phyloP scores from a whole-genome alignment of 352 stramenopile genomes.

The Achlya hypogyna region DNA sequence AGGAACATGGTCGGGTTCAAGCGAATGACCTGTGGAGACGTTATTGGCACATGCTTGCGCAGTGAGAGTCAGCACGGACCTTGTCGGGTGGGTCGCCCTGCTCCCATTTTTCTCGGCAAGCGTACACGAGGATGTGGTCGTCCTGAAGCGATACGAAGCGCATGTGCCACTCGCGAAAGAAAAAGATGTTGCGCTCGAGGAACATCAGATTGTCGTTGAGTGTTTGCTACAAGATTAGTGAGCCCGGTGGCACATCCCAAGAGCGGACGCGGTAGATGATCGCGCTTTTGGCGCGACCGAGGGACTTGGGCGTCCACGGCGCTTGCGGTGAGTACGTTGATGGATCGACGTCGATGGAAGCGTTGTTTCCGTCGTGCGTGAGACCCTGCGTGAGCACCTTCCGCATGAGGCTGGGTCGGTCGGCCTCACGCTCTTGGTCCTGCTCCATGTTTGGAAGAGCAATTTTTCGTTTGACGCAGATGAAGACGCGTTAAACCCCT shows the following conservation, averaged over 20 bases:
- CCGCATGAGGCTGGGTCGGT: neutral
- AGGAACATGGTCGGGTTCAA: conserved; percentile 64
- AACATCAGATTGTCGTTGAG: conserved; percentile 77
- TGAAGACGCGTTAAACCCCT: neutral
- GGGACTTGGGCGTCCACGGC: conserved; percentile 74
- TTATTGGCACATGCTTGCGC: neutral
- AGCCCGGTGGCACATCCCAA: neutral
- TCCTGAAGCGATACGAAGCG: conserved; percentile 82
- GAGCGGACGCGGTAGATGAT: conserved; percentile 75
- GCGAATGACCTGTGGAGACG: conserved; percentile 48
- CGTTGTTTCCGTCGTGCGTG: conserved; percentile 69
- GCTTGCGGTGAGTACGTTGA: conserved; percentile 37
- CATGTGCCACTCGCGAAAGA: conserved; percentile 64
- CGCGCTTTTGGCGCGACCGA: conserved; percentile 73
- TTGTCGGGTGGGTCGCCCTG: conserved; percentile 73
- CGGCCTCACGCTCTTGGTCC: neutral
- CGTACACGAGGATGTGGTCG: conserved; percentile 68
- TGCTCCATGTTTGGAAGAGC: no score
- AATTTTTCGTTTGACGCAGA: no score
- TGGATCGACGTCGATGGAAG: conserved; percentile 61
- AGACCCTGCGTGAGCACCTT: conserved; percentile 22
- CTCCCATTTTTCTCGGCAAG: conserved; percentile 72
- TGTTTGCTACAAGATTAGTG: conserved; percentile 44
- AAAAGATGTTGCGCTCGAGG: conserved; percentile 76
- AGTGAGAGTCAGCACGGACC: conserved; percentile 26